Conservation (phyloP, 2,329 filamentous ascomycete species). For the Thielaviopsis musarum region DNA sequence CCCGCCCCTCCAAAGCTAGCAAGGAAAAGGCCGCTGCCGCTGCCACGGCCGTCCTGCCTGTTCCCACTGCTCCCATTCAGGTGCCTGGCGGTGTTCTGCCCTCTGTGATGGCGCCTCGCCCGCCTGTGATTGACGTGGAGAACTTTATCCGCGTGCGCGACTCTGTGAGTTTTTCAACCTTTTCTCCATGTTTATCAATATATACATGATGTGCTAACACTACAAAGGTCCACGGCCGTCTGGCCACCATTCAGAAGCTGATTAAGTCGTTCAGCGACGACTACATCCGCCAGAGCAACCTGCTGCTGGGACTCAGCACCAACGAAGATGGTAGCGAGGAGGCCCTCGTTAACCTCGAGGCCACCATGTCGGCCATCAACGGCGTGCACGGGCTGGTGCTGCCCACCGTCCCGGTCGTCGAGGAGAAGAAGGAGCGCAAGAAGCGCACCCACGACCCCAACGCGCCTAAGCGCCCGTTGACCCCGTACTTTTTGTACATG, state of each 20-base stretch:
- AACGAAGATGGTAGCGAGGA: conserved; percentile 27
- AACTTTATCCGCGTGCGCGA: conserved; percentile 70
- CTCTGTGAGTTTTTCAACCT: conserved; percentile 43
- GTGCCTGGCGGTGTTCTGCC: conserved; percentile 13
- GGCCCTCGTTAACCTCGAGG: conserved; percentile 34
- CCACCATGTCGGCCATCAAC: conserved; percentile 28
- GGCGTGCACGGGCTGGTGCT: conserved; percentile 24
- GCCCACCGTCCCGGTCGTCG: conserved; percentile 29
- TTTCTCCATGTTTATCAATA: conserved; percentile 11
- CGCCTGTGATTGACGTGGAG: conserved; percentile 43
- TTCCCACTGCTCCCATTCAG: conserved; percentile 11
- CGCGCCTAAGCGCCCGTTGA: conserved; percentile 83
- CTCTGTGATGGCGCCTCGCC: not conserved
- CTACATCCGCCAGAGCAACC: conserved; percentile 78
- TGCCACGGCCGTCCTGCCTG: conserved; percentile 24
- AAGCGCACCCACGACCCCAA: conserved; percentile 79
- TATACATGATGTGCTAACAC: conserved; percentile 1
- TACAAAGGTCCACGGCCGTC: conserved; percentile 34
- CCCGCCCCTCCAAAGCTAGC: conserved; percentile 28
- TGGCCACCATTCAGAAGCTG: conserved; percentile 62
- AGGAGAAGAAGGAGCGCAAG: conserved; percentile 77
- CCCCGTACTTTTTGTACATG: conserved; percentile 91
- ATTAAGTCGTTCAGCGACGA: conserved; percentile 67
- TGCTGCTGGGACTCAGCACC: conserved; percentile 52
- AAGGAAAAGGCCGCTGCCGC: conserved; percentile 22